A percentile compares a stretch with the other conserved stretches of the same genome.
Evolutionary conservation across 2,329 filamentous ascomycete genomes (phyloP).

Genomic region (Setomelanomma holmii): DNA sequence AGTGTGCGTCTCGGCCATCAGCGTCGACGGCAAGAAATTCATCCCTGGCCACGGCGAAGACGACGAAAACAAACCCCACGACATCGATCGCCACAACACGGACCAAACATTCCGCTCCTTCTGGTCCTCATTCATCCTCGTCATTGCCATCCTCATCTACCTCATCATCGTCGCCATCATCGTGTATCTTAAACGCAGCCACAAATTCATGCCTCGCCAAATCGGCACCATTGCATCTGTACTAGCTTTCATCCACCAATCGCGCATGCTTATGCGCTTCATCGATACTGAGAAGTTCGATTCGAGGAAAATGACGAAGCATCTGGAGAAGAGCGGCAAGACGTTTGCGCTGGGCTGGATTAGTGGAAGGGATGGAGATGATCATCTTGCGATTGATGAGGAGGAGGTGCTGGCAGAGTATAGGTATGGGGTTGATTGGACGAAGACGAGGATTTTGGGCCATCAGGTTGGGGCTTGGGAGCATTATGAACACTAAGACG

Average conservation of each 20-base stretch:
- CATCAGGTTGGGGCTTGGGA: constrained; percentile 43
- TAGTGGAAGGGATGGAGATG: constrained; percentile 72
- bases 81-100: constrained; percentile 38
- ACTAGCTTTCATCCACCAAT: constrained; percentile 79
- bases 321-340: constrained; percentile 67
- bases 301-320: constrained; percentile 66
- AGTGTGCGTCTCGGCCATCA: constrained; percentile 71
- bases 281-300: constrained; percentile 71
- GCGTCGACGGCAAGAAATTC: constrained; percentile 70
- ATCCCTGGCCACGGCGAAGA: constrained; percentile 44
- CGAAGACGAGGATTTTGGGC: constrained; percentile 37
- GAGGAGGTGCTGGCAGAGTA: constrained; percentile 73
- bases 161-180: constrained; percentile 66
- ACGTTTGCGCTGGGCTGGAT: constrained; percentile 82
- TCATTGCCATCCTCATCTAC: constrained; percentile 70
- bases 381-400: constrained; percentile 79
- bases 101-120: constrained; percentile 65
- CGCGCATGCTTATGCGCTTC: constrained; percentile 79
- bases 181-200: constrained; percentile 68
- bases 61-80: constrained; percentile 15
- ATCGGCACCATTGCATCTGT: constrained; percentile 80
- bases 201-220: constrained; percentile 77
- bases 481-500: constrained; percentile 20
- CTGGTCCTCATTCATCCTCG: constrained; percentile 68
- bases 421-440: constrained; percentile 63